Conservation (phyloP, 2,329 filamentous ascomycete genomes). For the Colletotrichum shisoi region DNA sequence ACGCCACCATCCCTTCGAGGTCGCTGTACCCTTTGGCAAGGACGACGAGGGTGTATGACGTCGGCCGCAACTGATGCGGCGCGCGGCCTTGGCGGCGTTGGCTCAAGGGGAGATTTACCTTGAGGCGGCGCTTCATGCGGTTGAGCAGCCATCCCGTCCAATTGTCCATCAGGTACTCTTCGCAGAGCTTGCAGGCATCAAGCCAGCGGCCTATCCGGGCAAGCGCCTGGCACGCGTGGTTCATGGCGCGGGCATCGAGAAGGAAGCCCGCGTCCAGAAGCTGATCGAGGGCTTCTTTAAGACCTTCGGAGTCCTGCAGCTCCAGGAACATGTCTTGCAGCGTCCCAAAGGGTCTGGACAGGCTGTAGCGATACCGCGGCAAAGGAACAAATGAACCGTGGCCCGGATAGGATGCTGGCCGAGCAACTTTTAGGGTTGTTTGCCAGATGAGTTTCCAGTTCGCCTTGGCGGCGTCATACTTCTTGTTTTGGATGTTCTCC, state of each 20-base stretch:
- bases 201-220: constrained; percentile 65
- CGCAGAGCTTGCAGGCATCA: constrained; percentile 77
- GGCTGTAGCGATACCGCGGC: constrained; percentile 60
- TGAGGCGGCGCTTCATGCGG: constrained; percentile 41
- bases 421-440: constrained; percentile 57
- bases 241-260: constrained; percentile 82
- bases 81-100: constrained; percentile 51
- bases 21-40: constrained; percentile 61
- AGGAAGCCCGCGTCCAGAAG: constrained; percentile 73
- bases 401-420: constrained; percentile 44
- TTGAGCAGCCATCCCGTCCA: constrained; percentile 76
- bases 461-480: constrained; percentile 67
- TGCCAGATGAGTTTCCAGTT: constrained; percentile 71
- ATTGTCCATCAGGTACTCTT: constrained; percentile 77
- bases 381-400: constrained; percentile 47
- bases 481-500: constrained; percentile 64
- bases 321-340: constrained; percentile 58
- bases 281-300: constrained; percentile 61
- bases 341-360: constrained; percentile 58
- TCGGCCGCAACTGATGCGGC: constrained; percentile 51
- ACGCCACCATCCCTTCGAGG: constrained; percentile 57
- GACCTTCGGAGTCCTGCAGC: constrained; percentile 53
- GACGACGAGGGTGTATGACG: constrained; percentile 56
- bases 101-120: constrained; percentile 50
- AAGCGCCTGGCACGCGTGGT: constrained; percentile 75